A percentile compares a stretch with the other conserved stretches of the same genome.
Evolutionary conservation across 305 asterid species (phyloP).

Genomic region (Monarda citriodora): DNA sequence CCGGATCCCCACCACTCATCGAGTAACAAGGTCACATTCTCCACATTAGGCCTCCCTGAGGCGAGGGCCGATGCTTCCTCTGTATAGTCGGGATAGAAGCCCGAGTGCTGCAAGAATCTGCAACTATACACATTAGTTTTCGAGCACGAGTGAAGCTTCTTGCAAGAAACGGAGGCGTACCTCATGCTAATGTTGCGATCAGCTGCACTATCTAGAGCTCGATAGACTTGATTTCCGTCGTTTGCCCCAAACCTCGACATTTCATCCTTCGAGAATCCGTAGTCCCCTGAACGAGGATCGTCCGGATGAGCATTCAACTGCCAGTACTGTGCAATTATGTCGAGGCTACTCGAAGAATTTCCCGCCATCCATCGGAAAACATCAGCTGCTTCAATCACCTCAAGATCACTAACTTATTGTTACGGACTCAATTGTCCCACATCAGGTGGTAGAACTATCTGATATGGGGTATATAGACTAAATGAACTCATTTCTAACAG

Average conservation of each 20-base stretch:
- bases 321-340: constrained; percentile 93
- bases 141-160: neutral
- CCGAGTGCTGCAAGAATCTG: constrained; percentile 94
- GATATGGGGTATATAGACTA: too few species aligned
- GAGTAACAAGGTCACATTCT: constrained; percentile 69
- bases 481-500: too few species aligned
- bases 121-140: constrained; percentile 26
- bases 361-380: constrained; percentile 93
- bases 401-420: neutral
- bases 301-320: constrained; percentile 62
- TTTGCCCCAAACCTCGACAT: constrained; percentile 75
- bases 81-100: constrained; percentile 87
- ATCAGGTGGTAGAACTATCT: too few species aligned
- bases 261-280: constrained; percentile 71
- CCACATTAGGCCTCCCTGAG: constrained; percentile 72
- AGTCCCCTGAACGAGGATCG: constrained; percentile 86
- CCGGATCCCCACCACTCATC: constrained; percentile 94
- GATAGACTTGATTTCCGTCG: constrained; percentile 63
- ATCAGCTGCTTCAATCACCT: constrained; percentile 58
- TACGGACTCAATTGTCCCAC: too few species aligned
- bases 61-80: constrained; percentile 77
- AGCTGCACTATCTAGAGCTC: constrained; percentile 64
- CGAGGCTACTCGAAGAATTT: constrained; percentile 70
- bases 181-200: constrained; percentile 64
- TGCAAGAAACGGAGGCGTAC: constrained; percentile 25